phyloP scores from a whole-genome alignment of 441 rosid species.

The Adansonia gregorii region DNA sequence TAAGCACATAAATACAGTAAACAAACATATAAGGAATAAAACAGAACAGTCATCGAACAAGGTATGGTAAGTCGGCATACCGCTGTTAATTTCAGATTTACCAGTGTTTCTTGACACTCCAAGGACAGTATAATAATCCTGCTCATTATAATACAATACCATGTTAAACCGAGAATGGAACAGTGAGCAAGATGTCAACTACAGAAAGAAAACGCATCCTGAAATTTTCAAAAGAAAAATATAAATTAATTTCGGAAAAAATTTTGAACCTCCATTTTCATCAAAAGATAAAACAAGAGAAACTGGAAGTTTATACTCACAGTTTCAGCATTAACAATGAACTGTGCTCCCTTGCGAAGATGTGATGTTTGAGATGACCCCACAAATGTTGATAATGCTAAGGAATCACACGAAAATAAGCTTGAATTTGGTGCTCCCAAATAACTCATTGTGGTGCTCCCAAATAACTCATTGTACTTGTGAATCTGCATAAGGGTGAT shows the following conservation, averaged over 20 bases:
- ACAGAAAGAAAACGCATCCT: not conserved
- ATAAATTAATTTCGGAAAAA: no score
- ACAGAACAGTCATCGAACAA: slow-evolving; percentile 1
- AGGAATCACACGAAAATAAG: slow-evolving; percentile 63
- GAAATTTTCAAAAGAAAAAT: not conserved
- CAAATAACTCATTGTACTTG: slow-evolving; percentile 51
- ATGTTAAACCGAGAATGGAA: slow-evolving; percentile 16
- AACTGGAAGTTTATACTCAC: slow-evolving; percentile 58
- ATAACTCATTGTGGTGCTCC: no score
- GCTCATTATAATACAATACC: slow-evolving; percentile 33
- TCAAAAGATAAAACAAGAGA: slow-evolving; percentile 16
- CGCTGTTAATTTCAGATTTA: slow-evolving; percentile 95
- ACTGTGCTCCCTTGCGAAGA: slow-evolving; percentile 59
- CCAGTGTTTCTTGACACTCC: slow-evolving; percentile 88
- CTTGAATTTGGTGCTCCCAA: slow-evolving; percentile 64
- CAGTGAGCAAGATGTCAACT: not conserved
- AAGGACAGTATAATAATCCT: slow-evolving; percentile 94
- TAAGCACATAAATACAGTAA: slow-evolving; percentile 9
- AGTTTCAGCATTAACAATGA: slow-evolving; percentile 80
- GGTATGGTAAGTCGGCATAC: slow-evolving; percentile 44
- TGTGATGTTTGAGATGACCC: slow-evolving; percentile 49
- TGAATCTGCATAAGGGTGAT: slow-evolving; percentile 34
- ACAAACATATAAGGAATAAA: not conserved
- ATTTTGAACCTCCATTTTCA: no score
- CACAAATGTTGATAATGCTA: slow-evolving; percentile 49